Conservation (phyloP, 768 basidiomycete species). For the Rhizopogon vesiculosus region DNA sequence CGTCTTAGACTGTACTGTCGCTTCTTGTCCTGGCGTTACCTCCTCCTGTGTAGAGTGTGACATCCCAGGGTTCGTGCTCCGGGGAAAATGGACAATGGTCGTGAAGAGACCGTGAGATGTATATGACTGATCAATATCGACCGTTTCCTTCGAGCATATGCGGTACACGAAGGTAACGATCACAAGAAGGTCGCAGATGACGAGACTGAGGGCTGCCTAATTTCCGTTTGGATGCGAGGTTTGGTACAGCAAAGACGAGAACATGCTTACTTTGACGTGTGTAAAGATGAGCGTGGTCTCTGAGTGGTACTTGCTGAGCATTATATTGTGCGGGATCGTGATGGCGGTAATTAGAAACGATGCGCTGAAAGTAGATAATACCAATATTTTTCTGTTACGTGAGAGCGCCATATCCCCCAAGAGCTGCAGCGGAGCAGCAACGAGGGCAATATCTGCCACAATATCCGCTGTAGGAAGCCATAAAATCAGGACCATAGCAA, state of each 20-base stretch:
- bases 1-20: neutral
- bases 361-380: constrained; percentile 15
- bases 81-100: neutral
- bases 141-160: neutral
- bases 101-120: neutral
- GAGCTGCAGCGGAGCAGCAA: constrained; percentile 12
- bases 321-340: constrained; percentile 12
- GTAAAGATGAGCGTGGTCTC: constrained; percentile 10
- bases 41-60: neutral
- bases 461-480: constrained; percentile 11
- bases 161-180: constrained; percentile 18
- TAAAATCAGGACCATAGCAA: neutral
- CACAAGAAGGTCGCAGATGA: constrained; percentile 24
- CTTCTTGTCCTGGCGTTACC: neutral
- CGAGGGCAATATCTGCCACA: constrained; percentile 14
- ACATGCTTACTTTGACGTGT: constrained; percentile 17
- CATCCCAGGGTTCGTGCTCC: neutral
- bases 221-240: neutral
- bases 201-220: constrained; percentile 16
- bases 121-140: constrained; percentile 2
- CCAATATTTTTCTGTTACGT: constrained; percentile 11
- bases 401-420: constrained; percentile 4
- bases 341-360: constrained; percentile 14
- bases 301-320: constrained; percentile 1
- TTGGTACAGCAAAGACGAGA: neutral